Evolutionary conservation across 2,329 filamentous ascomycete genomes (phyloP).

Genomic region (Alternaria metachromatica): DNA sequence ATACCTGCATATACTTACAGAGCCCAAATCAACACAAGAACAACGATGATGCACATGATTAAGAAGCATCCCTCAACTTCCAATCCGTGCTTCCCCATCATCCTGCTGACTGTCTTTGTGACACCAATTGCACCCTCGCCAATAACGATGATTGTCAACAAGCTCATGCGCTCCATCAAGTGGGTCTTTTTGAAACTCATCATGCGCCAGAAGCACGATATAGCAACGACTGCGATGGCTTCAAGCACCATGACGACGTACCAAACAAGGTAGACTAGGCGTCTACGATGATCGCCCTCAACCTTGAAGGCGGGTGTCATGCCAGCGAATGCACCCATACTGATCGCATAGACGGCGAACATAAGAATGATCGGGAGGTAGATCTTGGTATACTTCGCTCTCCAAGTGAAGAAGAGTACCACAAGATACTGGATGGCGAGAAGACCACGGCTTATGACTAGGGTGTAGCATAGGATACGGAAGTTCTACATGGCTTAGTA

Average conservation of each 20-base stretch:
- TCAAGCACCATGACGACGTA: conserved; percentile 59
- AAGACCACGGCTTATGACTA: conserved; percentile 43
- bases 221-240: conserved; percentile 57
- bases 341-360: conserved; percentile 35
- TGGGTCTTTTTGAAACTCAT: conserved; percentile 69
- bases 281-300: conserved; percentile 13
- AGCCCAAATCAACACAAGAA: conserved; percentile 65
- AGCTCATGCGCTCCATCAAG: conserved; percentile 67
- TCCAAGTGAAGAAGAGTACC: conserved; percentile 42
- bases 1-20: conserved; percentile 31
- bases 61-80: conserved; percentile 44
- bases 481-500: conserved; percentile 38
- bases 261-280: conserved; percentile 44
- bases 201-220: conserved; percentile 63
- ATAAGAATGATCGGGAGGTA: conserved; percentile 44
- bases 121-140: conserved; percentile 71
- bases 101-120: conserved; percentile 58
- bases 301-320: conserved; percentile 45
- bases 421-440: conserved; percentile 43
- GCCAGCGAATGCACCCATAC: conserved; percentile 37
- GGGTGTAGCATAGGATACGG: conserved; percentile 43
- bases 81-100: conserved; percentile 47
- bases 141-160: conserved; percentile 70
- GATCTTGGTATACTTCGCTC: conserved; percentile 40
- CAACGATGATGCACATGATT: conserved; percentile 46